A percentile compares a stretch with the other conserved stretches of the same genome.
These are phyloP conservation scores for Angophora floribunda DNA, from an alignment of 345 rosid species.

Conservation along the genomic window DNA sequence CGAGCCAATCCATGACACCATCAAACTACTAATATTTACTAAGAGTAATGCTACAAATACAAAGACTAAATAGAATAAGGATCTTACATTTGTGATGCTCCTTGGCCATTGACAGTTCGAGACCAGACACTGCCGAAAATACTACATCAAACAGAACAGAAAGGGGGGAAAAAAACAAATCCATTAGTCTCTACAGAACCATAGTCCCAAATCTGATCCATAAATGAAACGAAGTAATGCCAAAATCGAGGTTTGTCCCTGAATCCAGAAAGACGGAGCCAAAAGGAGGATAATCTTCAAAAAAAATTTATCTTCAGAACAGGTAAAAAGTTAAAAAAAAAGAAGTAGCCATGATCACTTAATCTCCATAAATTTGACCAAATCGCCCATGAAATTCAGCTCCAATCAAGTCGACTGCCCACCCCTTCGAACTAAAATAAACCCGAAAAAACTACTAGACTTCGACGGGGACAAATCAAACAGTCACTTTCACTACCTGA, in stretches of 20 bases:
- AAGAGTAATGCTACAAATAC: background rate
- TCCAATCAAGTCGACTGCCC: background rate
- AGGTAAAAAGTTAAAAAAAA: background rate
- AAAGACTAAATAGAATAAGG: background rate
- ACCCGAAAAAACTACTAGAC: background rate
- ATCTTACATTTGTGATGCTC: conserved; percentile 74
- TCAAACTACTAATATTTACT: background rate
- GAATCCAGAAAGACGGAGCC: background rate
- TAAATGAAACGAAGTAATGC: background rate
- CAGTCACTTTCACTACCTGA: conserved; percentile 38
- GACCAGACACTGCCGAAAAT: conserved; percentile 87
- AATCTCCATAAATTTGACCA: background rate
- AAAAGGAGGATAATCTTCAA: background rate
- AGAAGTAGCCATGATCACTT: background rate
- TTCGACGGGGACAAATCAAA: background rate
- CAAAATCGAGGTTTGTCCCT: background rate
- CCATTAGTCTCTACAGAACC: background rate
- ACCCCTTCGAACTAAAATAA: background rate
- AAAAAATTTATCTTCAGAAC: background rate
- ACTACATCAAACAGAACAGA: conserved; percentile 27
- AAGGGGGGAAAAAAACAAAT: background rate
- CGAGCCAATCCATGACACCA: background rate
- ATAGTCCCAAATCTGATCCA: background rate
- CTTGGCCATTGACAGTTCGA: conserved; percentile 65
- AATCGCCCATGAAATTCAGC: background rate